phyloP scores from a whole-genome alignment of 371 early-diverging fungal genomes.

The Dinochytrium kinnereticum region DNA sequence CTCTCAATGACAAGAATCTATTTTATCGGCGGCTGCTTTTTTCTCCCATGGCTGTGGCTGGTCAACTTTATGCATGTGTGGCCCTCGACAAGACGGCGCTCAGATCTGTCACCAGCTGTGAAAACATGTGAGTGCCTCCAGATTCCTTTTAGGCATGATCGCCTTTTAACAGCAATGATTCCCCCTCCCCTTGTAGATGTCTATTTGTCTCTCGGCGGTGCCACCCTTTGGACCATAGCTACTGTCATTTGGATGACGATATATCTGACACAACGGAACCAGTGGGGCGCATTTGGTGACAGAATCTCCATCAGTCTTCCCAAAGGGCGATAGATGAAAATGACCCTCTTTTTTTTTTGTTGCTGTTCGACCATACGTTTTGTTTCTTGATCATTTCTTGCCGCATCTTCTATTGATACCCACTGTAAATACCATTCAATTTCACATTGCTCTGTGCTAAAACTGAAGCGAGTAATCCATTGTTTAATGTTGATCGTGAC shows the following conservation, averaged over 20 bases:
- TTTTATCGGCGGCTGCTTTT: constrained; percentile 37
- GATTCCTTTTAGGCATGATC: not conserved
- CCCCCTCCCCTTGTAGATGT: constrained; percentile 27
- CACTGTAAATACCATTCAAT: no score
- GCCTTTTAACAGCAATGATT: not conserved
- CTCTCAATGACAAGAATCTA: constrained; percentile 39
- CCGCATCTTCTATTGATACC: no score
- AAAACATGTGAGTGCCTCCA: constrained; percentile 34
- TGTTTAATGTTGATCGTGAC: no score
- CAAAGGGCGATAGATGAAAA: constrained; percentile 28
- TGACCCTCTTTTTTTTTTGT: no score
- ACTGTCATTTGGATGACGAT: constrained; percentile 38
- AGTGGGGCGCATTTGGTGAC: constrained; percentile 48
- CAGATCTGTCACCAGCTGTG: constrained; percentile 30
- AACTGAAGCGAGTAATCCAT: no score
- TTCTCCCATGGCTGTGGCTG: constrained; percentile 49
- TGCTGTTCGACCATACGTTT: no score
- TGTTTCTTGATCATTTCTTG: no score
- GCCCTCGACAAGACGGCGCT: constrained; percentile 35
- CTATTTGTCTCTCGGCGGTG: constrained; percentile 40
- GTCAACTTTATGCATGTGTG: constrained; percentile 48
- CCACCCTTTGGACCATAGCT: constrained; percentile 31
- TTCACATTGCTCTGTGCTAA: no score
- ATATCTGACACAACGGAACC: constrained; percentile 38
- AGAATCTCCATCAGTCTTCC: constrained; percentile 38